Base-by-base conservation (phyloP, 2,329 filamentous ascomycete species). In the Leptoxyphium fumago region DNA sequence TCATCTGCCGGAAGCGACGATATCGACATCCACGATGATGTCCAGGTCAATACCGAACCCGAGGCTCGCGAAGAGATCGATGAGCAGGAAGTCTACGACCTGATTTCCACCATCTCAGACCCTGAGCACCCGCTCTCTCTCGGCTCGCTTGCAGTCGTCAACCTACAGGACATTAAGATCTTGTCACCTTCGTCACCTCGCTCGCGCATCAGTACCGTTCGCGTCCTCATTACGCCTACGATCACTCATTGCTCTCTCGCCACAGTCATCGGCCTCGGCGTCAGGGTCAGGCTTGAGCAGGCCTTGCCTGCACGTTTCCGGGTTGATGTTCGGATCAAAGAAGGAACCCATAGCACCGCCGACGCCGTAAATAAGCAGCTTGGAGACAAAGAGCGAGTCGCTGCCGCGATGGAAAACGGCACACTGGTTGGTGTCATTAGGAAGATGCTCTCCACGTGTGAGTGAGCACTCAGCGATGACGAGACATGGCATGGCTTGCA, bases 291-390 rank as follows among this genome's bases (percentile, higher is more conserved):
- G 18, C 73, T 98, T 18, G 88, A 96, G 66, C 83, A 94, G 62
- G 82, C 84, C 10, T 71, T 98, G 46, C 91, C 91, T 2, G 84
- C 91, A 29, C 84, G 89, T 56, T 98, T 91, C 63, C 78, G 91
- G 32, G 75, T 96, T 42, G 88, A 96, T 62, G 86, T 96, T 39
- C 77, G 81, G 55, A 94, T 95, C 64, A 95, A 96, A 64, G 83
- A 94, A 64, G 89, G 88, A 49, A 91, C 87, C n/a, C 91, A 96
- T 62, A 85, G 79, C 51, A 93, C 93, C 48, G 89, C 86, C 39
- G 87, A 94, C 50, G 87, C 94, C 61, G 87, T 95, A 43, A 95
- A 94, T 67, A 95, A 95, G 71, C 91, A 98, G 65, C 69, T 98
- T 38, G 84, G 80, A 29, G 91, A 98, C 66, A 98, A 96, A 70